Conservation (phyloP, 2,329 filamentous ascomycete genomes). For the Pyricularia sp. region DNA sequence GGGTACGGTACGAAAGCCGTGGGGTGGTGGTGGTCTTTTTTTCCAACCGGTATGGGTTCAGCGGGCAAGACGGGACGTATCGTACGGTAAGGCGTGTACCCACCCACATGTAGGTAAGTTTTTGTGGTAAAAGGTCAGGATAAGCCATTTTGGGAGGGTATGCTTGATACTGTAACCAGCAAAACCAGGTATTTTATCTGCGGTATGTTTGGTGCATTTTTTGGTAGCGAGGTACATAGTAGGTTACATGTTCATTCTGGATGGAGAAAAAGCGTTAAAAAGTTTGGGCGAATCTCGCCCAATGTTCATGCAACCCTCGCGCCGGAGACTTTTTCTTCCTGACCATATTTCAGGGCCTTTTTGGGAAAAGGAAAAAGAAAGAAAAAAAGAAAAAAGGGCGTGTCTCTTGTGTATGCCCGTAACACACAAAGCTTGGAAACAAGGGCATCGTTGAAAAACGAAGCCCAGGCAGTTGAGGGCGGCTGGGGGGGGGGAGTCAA, state of each 20-base stretch:
- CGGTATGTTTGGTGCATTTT: not conserved
- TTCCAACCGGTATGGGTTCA: no score
- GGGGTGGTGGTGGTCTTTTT: not conserved
- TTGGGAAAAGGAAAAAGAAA: no score
- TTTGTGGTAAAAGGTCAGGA: not conserved
- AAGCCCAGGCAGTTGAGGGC: no score
- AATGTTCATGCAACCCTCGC: not conserved
- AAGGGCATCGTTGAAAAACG: no score
- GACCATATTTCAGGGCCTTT: not conserved
- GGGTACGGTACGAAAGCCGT: not conserved
- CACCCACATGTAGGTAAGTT: not conserved
- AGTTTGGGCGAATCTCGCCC: not conserved
- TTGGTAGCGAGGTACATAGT: not conserved
- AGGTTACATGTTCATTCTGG: not conserved
- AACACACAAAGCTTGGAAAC: no score
- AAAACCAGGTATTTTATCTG: not conserved
- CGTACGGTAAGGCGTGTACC: not conserved
- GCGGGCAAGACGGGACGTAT: not conserved
- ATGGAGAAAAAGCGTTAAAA: not conserved
- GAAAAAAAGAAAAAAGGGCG: no score
- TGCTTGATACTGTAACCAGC: not conserved
- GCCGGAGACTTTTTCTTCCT: not conserved
- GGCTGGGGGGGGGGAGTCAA: no score
- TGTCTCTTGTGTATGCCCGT: not conserved
- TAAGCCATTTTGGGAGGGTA: no score